phyloP scores from a whole-genome alignment of 2,329 filamentous ascomycete genomes.

The Sclerotinia spermophila region DNA sequence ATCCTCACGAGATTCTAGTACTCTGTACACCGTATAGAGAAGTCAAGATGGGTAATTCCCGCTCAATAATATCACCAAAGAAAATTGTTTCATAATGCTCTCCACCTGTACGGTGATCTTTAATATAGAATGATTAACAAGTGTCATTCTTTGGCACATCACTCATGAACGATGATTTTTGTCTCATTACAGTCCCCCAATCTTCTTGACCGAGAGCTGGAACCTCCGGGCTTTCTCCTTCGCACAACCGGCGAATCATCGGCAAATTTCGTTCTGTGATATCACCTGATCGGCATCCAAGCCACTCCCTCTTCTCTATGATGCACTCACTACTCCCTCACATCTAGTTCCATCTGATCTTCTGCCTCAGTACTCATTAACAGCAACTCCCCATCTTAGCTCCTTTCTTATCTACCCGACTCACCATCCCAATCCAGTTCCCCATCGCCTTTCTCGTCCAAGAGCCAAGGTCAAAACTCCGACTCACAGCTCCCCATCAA shows the following conservation, averaged over 20 bases:
- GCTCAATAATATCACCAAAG: neutral
- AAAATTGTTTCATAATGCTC: neutral
- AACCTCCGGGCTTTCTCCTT: neutral
- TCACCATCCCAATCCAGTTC: neutral
- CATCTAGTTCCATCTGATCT: neutral
- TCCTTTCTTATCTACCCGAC: conserved; percentile 17
- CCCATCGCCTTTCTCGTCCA: neutral
- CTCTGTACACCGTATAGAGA: neutral
- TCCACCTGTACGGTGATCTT: neutral
- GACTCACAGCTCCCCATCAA: neutral
- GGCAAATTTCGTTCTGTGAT: neutral
- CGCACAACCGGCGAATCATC: neutral
- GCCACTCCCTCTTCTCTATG: neutral
- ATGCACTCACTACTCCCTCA: neutral
- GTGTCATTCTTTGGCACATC: neutral
- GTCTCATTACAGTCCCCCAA: neutral
- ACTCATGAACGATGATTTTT: neutral
- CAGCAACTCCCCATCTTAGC: conserved; percentile 10
- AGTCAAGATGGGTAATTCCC: neutral
- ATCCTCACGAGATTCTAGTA: neutral
- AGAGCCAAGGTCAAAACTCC: neutral
- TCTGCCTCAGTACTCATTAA: neutral
- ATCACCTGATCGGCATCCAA: neutral
- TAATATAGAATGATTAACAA: neutral
- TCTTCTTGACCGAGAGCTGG: neutral